phyloP scores from a whole-genome alignment of 2,329 filamentous ascomycete species.

The Trichoderma lentiforme region DNA sequence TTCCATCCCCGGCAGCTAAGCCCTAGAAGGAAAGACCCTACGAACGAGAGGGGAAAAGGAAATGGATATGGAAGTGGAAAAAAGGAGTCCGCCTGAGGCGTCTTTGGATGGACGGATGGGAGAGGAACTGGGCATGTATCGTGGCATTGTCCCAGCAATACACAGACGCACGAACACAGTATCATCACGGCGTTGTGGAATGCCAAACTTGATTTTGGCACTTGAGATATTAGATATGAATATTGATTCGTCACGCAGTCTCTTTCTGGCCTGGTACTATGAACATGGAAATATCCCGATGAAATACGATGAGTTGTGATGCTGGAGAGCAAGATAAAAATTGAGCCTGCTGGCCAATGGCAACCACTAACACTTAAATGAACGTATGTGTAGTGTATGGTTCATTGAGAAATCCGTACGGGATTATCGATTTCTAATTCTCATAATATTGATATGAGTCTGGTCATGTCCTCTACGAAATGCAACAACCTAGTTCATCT shows the following conservation, averaged over 20 bases:
- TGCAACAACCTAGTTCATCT: background rate
- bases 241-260: constrained; percentile 31
- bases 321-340: background rate
- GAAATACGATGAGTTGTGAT: constrained; percentile 16
- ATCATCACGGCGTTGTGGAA: constrained; percentile 39
- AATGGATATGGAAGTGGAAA: background rate
- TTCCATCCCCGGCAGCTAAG: background rate
- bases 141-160: constrained; percentile 25
- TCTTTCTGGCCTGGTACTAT: background rate
- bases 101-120: constrained; percentile 26
- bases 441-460: background rate
- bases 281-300: background rate
- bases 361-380: background rate
- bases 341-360: background rate
- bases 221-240: constrained; percentile 33
- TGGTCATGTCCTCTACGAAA: background rate
- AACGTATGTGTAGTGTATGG: background rate
- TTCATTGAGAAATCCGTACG: too few species aligned
- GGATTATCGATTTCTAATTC: background rate
- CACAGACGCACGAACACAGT: constrained; percentile 22
- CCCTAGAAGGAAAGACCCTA: background rate
- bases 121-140: constrained; percentile 30
- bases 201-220: constrained; percentile 30
- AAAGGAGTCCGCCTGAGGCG: constrained; percentile 17
- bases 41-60: background rate